Evolutionary conservation across 176 grass and related monocot species (phyloP).

Genomic region (Areca catechu): DNA sequence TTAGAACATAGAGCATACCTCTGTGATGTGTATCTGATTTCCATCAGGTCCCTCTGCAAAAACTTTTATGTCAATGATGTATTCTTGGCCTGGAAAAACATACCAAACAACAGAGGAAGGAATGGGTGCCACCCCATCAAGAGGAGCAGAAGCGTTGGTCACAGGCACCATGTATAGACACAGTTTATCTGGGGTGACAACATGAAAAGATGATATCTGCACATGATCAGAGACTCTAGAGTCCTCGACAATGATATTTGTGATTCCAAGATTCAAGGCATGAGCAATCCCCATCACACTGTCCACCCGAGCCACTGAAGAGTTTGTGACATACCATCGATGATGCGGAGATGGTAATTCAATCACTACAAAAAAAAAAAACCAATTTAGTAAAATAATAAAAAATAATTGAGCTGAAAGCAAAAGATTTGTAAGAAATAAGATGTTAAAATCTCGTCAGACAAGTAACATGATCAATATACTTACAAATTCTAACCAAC

Average conservation of each 20-base stretch:
- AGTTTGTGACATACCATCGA: slow-evolving; percentile 65
- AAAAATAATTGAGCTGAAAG: not conserved
- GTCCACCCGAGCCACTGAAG: slow-evolving; percentile 65
- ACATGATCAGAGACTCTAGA: slow-evolving; percentile 75
- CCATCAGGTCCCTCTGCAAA: slow-evolving; percentile 66
- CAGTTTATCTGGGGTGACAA: slow-evolving; percentile 68
- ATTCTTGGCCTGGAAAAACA: slow-evolving; percentile 75
- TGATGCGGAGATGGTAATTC: slow-evolving; percentile 75
- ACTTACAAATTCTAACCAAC: too few relatives aligned
- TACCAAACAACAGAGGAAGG: slow-evolving; percentile 75
- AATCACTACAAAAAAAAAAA: slow-evolving; percentile 44
- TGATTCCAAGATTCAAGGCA: slow-evolving; percentile 58
- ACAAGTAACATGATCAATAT: too few relatives aligned
- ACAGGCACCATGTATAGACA: slow-evolving; percentile 62
- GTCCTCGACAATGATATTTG: slow-evolving; percentile 77
- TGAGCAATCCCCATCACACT: slow-evolving; percentile 42
- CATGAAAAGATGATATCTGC: slow-evolving; percentile 75
- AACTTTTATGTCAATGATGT: slow-evolving; percentile 54
- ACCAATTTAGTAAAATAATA: slow-evolving; percentile 6
- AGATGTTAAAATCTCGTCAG: not conserved
- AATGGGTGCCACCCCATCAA: slow-evolving; percentile 43
- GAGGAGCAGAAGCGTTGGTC: slow-evolving; percentile 43
- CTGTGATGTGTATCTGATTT: slow-evolving; percentile 66
- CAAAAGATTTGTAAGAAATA: not conserved
- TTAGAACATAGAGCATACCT: slow-evolving; percentile 36